These are phyloP conservation scores for Fusarium sp. DNA, from an alignment of 2,329 filamentous ascomycete genomes.

Conservation along the genomic window DNA sequence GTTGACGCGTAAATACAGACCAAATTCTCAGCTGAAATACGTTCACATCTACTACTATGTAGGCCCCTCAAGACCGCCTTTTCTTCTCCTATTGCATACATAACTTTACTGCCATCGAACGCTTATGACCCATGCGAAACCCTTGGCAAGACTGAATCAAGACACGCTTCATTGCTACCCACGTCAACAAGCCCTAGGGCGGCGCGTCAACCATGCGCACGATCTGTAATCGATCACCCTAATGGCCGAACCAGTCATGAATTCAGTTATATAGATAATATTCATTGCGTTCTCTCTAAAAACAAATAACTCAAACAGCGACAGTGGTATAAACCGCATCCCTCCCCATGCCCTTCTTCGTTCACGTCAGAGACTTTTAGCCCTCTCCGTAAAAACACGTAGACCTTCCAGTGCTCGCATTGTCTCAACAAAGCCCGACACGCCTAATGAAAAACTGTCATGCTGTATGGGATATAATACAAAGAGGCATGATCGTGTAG, in stretches of 20 bases:
- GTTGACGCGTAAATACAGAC: constrained; percentile 15
- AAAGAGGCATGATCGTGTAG: constrained; percentile 38
- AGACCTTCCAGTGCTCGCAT: constrained; percentile 29
- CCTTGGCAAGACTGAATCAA: constrained; percentile 35
- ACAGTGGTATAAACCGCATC: constrained; percentile 43
- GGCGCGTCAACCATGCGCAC: constrained; percentile 28
- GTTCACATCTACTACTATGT: background rate
- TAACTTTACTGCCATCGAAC: constrained; percentile 2
- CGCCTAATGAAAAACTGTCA: constrained; percentile 33
- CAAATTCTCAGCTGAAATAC: background rate
- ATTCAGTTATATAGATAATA: background rate
- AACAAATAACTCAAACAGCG: constrained; percentile 29
- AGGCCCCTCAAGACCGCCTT: background rate
- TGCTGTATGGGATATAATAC: constrained; percentile 41
- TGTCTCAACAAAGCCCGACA: constrained; percentile 33
- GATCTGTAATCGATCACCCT: background rate
- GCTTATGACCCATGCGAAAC: constrained; percentile 38
- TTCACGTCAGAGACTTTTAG: constrained; percentile 32
- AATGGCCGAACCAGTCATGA: background rate
- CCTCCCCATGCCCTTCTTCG: constrained; percentile 23
- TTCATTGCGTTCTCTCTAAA: constrained; percentile 22
- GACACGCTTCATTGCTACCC: constrained; percentile 37
- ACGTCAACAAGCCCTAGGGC: constrained; percentile 44
- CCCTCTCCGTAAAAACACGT: constrained; percentile 22
- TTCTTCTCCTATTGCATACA: background rate